Conservation (phyloP, 2,329 filamentous ascomycete genomes). For the Calonectria pseudoturangicola region DNA sequence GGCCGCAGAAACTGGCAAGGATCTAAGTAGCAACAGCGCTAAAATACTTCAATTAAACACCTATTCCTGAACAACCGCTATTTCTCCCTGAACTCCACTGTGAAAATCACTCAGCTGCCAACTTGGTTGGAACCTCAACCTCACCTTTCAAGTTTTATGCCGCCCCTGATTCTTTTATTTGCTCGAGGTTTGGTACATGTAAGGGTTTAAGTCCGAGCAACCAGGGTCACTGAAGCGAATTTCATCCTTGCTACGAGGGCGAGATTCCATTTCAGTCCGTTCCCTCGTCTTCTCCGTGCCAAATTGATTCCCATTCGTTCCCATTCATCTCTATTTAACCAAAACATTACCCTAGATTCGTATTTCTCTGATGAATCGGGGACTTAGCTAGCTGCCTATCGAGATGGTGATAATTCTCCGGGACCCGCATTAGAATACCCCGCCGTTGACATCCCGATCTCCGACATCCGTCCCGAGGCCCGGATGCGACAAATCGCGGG, state of each 20-base stretch:
- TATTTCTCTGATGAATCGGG: background rate
- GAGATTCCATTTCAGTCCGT: too few species aligned
- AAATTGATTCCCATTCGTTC: too few species aligned
- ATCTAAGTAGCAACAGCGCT: background rate
- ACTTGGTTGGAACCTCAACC: too few species aligned
- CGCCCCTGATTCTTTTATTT: too few species aligned
- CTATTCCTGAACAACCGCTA: background rate
- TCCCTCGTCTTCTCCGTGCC: too few species aligned
- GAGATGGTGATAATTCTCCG: background rate
- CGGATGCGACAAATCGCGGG: background rate
- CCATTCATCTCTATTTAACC: background rate
- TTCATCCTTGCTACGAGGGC: too few species aligned
- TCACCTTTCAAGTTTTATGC: too few species aligned
- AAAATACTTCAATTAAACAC: background rate
- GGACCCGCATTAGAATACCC: background rate
- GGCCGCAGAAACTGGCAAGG: background rate
- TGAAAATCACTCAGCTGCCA: too few species aligned
- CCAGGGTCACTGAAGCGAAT: too few species aligned
- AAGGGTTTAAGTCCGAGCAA: too few species aligned
- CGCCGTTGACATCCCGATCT: background rate
- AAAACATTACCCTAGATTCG: background rate
- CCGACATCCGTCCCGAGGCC: slow-evolving; percentile 14
- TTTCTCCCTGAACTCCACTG: too few species aligned
- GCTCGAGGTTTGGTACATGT: too few species aligned
- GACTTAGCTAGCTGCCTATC: background rate